Percentiles rank a stretch among this genome's conserved stretches.
Conservation (phyloP, 768 basidiomycete species). For the Daedaleopsis nitida region DNA sequence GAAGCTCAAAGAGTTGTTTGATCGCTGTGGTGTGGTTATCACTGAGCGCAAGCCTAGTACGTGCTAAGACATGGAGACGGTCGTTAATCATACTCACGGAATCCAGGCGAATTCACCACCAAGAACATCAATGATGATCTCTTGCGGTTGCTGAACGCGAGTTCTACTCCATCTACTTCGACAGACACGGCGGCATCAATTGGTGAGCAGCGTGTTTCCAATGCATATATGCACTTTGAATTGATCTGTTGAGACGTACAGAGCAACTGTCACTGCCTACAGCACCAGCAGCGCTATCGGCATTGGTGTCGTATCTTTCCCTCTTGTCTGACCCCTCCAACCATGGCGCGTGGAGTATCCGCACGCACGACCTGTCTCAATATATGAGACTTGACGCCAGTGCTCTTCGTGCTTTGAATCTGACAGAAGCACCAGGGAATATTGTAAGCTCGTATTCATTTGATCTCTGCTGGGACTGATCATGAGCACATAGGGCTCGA, state of each 20-base stretch:
- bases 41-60: conserved; percentile 88
- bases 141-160: conserved; percentile 61
- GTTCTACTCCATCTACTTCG: conserved; percentile 41
- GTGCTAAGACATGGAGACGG: conserved; percentile 25
- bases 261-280: conserved; percentile 77
- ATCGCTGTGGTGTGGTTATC: conserved; percentile 87
- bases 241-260: conserved; percentile 32
- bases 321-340: conserved; percentile 79
- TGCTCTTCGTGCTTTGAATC: conserved; percentile 85
- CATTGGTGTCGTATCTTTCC: conserved; percentile 79
- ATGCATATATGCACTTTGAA: not conserved
- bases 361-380: conserved; percentile 87
- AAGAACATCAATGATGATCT: conserved; percentile 84
- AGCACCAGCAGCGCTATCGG: conserved; percentile 80
- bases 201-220: conserved; percentile 41
- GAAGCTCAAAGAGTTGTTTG: conserved; percentile 84
- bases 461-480: not conserved
- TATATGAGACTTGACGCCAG: conserved; percentile 98
- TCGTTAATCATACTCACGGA: not conserved
- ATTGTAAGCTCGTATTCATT: conserved; percentile 15
- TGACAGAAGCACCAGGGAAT: conserved; percentile 73
- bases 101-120: conserved; percentile 78
- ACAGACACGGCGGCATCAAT: conserved; percentile 54
- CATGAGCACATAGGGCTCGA: conserved; percentile 46
- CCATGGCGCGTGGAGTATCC: conserved; percentile 76